Conservation (phyloP, 2,329 filamentous ascomycete genomes). For the Shiraia bambusicola region DNA sequence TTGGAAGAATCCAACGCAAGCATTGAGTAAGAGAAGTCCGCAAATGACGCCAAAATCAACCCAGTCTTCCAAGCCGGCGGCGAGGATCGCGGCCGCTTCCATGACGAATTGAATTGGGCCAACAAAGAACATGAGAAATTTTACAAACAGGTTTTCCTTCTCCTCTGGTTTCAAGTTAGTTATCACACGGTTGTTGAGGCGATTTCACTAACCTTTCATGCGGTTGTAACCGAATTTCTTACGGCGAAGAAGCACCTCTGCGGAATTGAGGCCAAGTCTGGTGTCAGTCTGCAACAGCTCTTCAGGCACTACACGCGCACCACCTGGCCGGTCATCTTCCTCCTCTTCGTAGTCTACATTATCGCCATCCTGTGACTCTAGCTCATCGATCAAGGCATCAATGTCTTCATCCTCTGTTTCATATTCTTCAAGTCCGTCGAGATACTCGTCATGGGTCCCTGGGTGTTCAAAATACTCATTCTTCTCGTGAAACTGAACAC, state of each 20-base stretch:
- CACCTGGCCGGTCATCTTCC: slow-evolving; percentile 53
- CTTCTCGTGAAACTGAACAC: slow-evolving; percentile 1
- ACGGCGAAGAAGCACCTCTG: slow-evolving; percentile 64
- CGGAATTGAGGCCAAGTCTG: slow-evolving; percentile 68
- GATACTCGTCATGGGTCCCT: slow-evolving; percentile 2
- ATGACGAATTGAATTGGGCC: slow-evolving; percentile 93
- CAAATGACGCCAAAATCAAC: slow-evolving; percentile 93
- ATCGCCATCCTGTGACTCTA: slow-evolving; percentile 78
- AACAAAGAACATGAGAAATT: slow-evolving; percentile 80
- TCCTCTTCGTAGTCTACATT: slow-evolving; percentile 66
- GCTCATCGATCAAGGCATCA: slow-evolving; percentile 81
- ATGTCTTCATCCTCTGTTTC: slow-evolving; percentile 81
- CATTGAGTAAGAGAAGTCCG: slow-evolving; percentile 79
- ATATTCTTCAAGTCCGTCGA: slow-evolving; percentile 33
- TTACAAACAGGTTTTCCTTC: slow-evolving; percentile 80
- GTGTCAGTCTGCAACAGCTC: slow-evolving; percentile 77
- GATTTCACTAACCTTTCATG: slow-evolving; percentile 61
- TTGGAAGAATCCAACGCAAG: slow-evolving; percentile 81
- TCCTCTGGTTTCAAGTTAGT: slow-evolving; percentile 59
- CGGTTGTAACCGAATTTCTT: slow-evolving; percentile 82
- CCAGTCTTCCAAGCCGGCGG: slow-evolving; percentile 84
- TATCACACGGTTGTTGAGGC: neutral
- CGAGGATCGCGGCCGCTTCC: slow-evolving; percentile 79
- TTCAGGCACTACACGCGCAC: slow-evolving; percentile 66
- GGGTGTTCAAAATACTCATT: slow-evolving; percentile 3